A percentile compares a stretch with the other conserved stretches of the same genome.
Conservation (phyloP, 2,329 filamentous ascomycete species). For the Thermoascus crustaceus region DNA sequence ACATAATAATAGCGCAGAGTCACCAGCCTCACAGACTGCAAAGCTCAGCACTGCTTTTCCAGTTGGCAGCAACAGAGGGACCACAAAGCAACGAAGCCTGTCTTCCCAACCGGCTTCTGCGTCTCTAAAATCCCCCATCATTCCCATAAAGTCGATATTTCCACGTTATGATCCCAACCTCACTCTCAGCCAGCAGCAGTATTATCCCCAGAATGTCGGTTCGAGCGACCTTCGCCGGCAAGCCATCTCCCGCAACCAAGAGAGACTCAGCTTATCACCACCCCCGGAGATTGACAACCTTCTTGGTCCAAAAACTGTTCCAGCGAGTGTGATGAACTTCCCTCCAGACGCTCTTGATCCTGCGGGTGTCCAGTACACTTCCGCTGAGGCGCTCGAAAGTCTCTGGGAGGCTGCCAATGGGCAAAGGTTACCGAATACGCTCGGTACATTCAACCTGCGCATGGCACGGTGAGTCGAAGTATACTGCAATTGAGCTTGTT, state of each 20-base stretch:
- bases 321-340: constrained; percentile 35
- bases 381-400: constrained; percentile 29
- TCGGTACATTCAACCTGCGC: constrained; percentile 31
- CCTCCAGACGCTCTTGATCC: constrained; percentile 28
- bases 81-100: not conserved
- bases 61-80: constrained; percentile 7
- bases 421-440: constrained; percentile 24
- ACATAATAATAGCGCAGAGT: constrained; percentile 2
- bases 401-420: constrained; percentile 42
- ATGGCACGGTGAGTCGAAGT: constrained; percentile 30
- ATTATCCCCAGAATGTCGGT: constrained; percentile 21
- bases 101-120: constrained; percentile 5
- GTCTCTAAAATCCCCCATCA: constrained; percentile 21
- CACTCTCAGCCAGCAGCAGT: constrained; percentile 29
- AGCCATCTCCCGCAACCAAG: constrained; percentile 15
- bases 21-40: not conserved
- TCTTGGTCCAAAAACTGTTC: constrained; percentile 34
- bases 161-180: constrained; percentile 35
- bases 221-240: constrained; percentile 9
- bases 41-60: constrained; percentile 1
- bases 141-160: constrained; percentile 39
- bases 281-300: constrained; percentile 28
- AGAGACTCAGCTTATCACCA: constrained; percentile 23
- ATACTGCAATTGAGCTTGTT: not conserved
- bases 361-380: constrained; percentile 30